Percentiles rank a stretch among this genome's conserved stretches.
Evolutionary conservation across 805 yeast genomes (phyloP).

Genomic region (Lipomyces mesembrius): DNA sequence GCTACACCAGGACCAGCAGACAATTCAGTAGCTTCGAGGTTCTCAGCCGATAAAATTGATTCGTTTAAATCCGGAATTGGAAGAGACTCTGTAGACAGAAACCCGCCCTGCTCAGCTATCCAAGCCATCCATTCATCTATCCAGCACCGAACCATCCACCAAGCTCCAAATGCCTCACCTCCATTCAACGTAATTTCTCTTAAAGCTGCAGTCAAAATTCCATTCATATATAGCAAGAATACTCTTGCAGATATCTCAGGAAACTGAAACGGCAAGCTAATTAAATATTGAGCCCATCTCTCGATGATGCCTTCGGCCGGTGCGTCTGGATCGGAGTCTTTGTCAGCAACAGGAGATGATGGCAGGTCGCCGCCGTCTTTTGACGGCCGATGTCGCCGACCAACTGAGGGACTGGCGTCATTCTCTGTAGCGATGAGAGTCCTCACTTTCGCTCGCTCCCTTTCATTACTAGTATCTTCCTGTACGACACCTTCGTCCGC

Average conservation of each 20-base stretch:
- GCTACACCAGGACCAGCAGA: neutral
- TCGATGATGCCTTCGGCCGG: slow-evolving; percentile 41
- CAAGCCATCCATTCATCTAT: slow-evolving; percentile 72
- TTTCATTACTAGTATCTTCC: slow-evolving; percentile 7
- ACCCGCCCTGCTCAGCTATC: slow-evolving; percentile 58
- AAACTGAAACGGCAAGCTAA: slow-evolving; percentile 54
- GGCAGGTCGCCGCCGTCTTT: slow-evolving; percentile 11
- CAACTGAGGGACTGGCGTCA: slow-evolving; percentile 17
- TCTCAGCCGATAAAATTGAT: neutral
- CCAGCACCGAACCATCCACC: slow-evolving; percentile 83
- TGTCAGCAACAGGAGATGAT: neutral
- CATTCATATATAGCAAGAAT: slow-evolving; percentile 58
- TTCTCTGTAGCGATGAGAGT: slow-evolving; percentile 11
- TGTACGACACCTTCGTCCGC: neutral
- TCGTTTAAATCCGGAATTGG: slow-evolving; percentile 12
- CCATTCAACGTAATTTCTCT: slow-evolving; percentile 65
- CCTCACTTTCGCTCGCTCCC: neutral
- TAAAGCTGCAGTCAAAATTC: slow-evolving; percentile 61
- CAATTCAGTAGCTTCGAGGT: neutral
- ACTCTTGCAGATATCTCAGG: slow-evolving; percentile 59
- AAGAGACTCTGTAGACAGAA: slow-evolving; percentile 35
- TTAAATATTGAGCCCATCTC: slow-evolving; percentile 49
- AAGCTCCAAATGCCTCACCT: slow-evolving; percentile 65
- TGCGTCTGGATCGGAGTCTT: slow-evolving; percentile 5
- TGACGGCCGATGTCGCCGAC: slow-evolving; percentile 10